phyloP scores from a whole-genome alignment of 2,329 filamentous ascomycete genomes.

The Sordariomycetes sp. region DNA sequence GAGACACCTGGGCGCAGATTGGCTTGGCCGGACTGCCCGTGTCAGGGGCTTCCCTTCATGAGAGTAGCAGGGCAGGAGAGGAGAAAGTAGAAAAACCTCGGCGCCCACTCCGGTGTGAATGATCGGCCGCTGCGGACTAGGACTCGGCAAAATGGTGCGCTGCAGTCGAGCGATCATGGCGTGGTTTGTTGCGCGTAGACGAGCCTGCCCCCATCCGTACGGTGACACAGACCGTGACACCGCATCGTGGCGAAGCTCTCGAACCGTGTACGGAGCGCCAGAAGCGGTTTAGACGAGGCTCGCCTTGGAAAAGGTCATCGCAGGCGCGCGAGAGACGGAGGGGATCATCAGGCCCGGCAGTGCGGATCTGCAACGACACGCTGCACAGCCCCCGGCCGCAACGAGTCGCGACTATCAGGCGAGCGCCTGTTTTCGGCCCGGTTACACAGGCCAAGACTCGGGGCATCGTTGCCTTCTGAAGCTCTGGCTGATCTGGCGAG shows the following conservation, averaged over 20 bases:
- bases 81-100: background rate
- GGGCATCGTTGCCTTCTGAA: too few relatives aligned
- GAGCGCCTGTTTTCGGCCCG: background rate
- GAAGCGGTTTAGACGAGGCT: background rate
- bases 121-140: background rate
- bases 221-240: background rate
- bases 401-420: background rate
- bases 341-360: background rate
- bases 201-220: background rate
- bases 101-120: background rate
- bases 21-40: background rate
- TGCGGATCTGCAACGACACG: background rate
- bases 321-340: background rate
- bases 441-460: too few relatives aligned
- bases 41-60: background rate
- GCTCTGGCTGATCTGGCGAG: too few relatives aligned
- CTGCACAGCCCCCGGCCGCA: background rate
- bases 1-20: background rate
- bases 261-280: background rate
- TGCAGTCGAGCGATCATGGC: background rate
- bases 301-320: background rate
- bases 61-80: background rate
- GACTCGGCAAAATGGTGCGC: background rate
- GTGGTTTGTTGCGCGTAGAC: too few relatives aligned
- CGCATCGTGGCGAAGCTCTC: background rate